Evolutionary conservation across 2,329 filamentous ascomycete species (phyloP).

Genomic region (Diaporthe eres): DNA sequence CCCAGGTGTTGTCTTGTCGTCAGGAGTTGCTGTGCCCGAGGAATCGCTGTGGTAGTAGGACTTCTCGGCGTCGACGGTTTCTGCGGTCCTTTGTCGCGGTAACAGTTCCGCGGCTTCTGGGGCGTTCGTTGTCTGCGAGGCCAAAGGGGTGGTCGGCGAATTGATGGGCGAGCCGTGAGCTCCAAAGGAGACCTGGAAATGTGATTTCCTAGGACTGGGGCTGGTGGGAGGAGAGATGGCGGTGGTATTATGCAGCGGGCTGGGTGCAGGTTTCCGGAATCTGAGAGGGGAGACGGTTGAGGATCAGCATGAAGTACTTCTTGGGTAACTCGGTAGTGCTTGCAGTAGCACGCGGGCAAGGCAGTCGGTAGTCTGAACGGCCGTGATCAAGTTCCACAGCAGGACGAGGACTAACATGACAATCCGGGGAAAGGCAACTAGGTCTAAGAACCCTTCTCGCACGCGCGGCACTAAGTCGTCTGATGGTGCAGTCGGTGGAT

Average conservation of each 20-base stretch:
- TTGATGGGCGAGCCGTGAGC: conserved; percentile 46
- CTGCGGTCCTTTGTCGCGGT: conserved; percentile 40
- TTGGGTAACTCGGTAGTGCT: conserved; percentile 21
- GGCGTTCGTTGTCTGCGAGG: conserved; percentile 20
- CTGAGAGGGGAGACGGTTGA: conserved; percentile 52
- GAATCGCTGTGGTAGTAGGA: conserved; percentile 57
- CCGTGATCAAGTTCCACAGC: conserved; percentile 49
- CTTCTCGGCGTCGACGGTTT: conserved; percentile 46
- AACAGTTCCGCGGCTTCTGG: conserved; percentile 44
- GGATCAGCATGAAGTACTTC: conserved; percentile 51
- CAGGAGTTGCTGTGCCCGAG: conserved; percentile 51
- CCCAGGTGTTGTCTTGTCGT: conserved; percentile 50
- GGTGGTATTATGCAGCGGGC: conserved; percentile 62
- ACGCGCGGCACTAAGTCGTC: conserved; percentile 20
- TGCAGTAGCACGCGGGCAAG: conserved; percentile 33
- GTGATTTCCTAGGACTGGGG: conserved; percentile 56
- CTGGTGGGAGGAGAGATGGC: conserved; percentile 59
- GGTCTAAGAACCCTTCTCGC: conserved; percentile 14
- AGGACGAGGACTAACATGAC: conserved; percentile 43
- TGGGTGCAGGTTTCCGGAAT: conserved; percentile 64
- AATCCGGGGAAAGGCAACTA: conserved; percentile 36
- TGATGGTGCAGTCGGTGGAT: conserved; percentile 10
- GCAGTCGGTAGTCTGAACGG: conserved; percentile 33
- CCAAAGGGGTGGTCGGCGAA: conserved; percentile 45
- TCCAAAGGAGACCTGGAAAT: conserved; percentile 49